Evolutionary conservation across 805 yeast species (phyloP).

Genomic region (Candida saitoana): DNA sequence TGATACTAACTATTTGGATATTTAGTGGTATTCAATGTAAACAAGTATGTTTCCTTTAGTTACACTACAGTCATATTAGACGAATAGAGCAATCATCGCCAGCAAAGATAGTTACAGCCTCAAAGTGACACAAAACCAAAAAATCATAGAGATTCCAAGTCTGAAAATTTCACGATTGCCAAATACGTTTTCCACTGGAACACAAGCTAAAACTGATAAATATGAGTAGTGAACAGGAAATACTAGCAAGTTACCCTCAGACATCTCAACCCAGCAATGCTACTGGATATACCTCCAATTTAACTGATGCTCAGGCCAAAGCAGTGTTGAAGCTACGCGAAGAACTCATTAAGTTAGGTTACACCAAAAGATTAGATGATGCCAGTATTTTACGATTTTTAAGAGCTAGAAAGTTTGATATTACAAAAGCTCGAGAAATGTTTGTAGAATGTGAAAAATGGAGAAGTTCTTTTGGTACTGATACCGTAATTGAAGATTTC

Average conservation of each 20-base stretch:
- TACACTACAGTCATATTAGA: too few relatives aligned
- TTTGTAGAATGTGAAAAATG: constrained; percentile 82
- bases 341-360: constrained; percentile 60
- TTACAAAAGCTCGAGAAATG: constrained; percentile 76
- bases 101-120: too few relatives aligned
- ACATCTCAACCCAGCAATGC: constrained; percentile 56
- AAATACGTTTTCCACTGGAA: too few relatives aligned
- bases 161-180: too few relatives aligned
- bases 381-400: constrained; percentile 80
- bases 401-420: constrained; percentile 92
- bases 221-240: constrained; percentile 25
- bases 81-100: too few relatives aligned
- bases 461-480: constrained; percentile 83
- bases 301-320: constrained; percentile 63
- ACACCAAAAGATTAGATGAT: constrained; percentile 74
- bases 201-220: too few relatives aligned
- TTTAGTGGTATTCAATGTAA: too few relatives aligned
- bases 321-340: constrained; percentile 56
- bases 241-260: constrained; percentile 64
- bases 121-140: too few relatives aligned
- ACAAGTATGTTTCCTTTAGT: too few relatives aligned
- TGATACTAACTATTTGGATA: too few relatives aligned
- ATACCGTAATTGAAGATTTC: constrained; percentile 83
- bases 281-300: constrained; percentile 78
- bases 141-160: too few relatives aligned